Conservation (phyloP, 495 filamentous ascomycete genomes). For the Glarea lozoyensis region DNA sequence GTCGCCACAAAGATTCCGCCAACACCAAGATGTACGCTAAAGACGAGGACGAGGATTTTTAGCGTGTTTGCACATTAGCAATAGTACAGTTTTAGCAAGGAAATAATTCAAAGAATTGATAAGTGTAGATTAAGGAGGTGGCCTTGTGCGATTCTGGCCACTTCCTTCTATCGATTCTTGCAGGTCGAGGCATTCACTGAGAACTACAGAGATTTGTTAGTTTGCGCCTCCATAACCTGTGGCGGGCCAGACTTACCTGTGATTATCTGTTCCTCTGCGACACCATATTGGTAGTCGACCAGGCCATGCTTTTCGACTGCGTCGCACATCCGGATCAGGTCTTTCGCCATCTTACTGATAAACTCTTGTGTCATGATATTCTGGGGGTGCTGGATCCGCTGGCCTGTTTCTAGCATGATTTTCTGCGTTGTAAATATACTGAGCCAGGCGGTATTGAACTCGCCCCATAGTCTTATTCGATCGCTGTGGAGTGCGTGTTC, state of each 20-base stretch:
- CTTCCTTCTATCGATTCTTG: conserved; percentile 30
- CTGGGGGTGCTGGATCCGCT: conserved; percentile 49
- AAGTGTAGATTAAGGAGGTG: too few relatives aligned
- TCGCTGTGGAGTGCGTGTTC: conserved; percentile 61
- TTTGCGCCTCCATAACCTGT: too few relatives aligned
- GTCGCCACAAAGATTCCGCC: too few relatives aligned
- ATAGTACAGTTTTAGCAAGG: too few relatives aligned
- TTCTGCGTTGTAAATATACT: conserved; percentile 79
- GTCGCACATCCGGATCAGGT: conserved; percentile 76
- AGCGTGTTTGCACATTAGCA: too few relatives aligned
- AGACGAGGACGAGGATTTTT: too few relatives aligned
- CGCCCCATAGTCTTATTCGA: conserved; percentile 77
- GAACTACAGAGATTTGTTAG: conserved; percentile 36
- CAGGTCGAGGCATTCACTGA: conserved; percentile 59
- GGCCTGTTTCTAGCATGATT: conserved; percentile 58
- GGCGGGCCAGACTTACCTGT: conserved; percentile 46
- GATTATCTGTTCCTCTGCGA: conserved; percentile 91
- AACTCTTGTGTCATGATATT: conserved; percentile 58
- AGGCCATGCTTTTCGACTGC: conserved; percentile 78
- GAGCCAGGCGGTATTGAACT: conserved; percentile 95
- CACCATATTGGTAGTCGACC: conserved; percentile 94
- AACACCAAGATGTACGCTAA: too few relatives aligned
- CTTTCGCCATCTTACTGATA: conserved; percentile 71
- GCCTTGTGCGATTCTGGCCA: too few relatives aligned
- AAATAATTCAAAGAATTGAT: too few relatives aligned